Conservation (phyloP, 1,139 yeast genomes). For the Blastobotrys ciferrii region DNA sequence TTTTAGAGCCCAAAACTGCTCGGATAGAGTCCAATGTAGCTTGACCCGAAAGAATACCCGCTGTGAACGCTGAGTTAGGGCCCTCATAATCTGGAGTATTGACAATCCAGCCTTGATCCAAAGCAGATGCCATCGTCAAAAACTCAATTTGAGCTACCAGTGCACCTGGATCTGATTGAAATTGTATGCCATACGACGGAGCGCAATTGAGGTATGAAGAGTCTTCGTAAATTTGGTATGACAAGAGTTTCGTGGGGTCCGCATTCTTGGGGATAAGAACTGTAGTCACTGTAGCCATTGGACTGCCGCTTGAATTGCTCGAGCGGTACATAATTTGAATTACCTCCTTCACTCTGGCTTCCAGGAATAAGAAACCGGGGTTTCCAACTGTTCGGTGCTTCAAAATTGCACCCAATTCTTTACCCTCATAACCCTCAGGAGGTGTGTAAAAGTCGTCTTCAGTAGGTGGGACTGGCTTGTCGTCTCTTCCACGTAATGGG, state of each 20-base stretch:
- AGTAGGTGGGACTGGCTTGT: conserved; percentile 28
- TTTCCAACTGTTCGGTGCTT: conserved; percentile 18
- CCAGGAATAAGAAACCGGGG: conserved; percentile 10
- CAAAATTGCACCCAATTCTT: conserved; percentile 23
- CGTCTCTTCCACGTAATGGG: too few species aligned
- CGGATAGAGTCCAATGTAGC: conserved; percentile 30
- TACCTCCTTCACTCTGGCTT: neutral
- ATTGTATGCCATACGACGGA: conserved; percentile 31
- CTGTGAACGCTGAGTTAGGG: conserved; percentile 27
- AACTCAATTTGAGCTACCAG: conserved; percentile 10
- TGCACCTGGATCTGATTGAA: neutral
- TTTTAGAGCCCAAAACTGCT: conserved; percentile 24
- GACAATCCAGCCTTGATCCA: conserved; percentile 23
- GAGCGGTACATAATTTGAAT: conserved; percentile 31
- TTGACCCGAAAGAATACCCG: conserved; percentile 28
- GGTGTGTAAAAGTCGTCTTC: conserved; percentile 28
- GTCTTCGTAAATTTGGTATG: conserved; percentile 35
- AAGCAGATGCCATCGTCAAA: neutral
- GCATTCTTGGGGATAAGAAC: conserved; percentile 28
- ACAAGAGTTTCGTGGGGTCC: conserved; percentile 23
- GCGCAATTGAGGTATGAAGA: conserved; percentile 30
- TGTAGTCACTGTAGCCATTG: conserved; percentile 32
- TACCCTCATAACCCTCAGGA: conserved; percentile 22
- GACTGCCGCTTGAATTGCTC: conserved; percentile 27
- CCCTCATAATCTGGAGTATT: conserved; percentile 33